Conservation (phyloP, 2,329 filamentous ascomycete genomes). For the Macrophomina pseudophaseolina region DNA sequence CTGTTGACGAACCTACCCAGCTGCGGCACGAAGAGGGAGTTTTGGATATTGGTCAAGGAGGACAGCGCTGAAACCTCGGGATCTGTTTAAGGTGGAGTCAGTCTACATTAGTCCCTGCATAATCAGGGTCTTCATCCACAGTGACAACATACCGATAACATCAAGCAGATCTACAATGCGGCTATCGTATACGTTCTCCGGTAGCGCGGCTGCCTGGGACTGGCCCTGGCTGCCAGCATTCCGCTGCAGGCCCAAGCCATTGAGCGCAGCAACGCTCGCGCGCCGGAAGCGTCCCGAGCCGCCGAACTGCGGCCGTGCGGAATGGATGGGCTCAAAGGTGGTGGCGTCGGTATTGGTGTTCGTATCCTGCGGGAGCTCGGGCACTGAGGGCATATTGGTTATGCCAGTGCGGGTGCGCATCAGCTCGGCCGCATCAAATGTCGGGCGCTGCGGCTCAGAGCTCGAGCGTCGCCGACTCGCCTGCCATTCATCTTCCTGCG, state of each 20-base stretch:
- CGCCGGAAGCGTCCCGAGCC: slow-evolving; percentile 22
- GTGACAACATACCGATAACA: slow-evolving; percentile 63
- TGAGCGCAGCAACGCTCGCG: slow-evolving; percentile 18
- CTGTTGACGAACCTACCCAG: slow-evolving; percentile 78
- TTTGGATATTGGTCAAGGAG: slow-evolving; percentile 86
- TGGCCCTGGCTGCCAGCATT: not conserved
- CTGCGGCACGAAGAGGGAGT: slow-evolving; percentile 84
- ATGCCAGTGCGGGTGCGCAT: slow-evolving; percentile 9
- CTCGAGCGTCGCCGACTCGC: slow-evolving; percentile 25
- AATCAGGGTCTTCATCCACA: slow-evolving; percentile 33
- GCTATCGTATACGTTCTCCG: slow-evolving; percentile 58
- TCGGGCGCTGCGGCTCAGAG: slow-evolving; percentile 26
- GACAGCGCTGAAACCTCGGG: slow-evolving; percentile 83
- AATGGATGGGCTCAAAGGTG: slow-evolving; percentile 11
- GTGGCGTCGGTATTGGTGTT: not conserved
- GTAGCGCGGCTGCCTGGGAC: not conserved
- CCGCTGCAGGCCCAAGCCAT: slow-evolving; percentile 6
- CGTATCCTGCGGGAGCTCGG: slow-evolving; percentile 10
- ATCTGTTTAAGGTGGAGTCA: slow-evolving; percentile 55
- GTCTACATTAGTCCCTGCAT: slow-evolving; percentile 4
- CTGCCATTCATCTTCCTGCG: slow-evolving; percentile 17
- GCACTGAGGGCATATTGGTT: slow-evolving; percentile 24
- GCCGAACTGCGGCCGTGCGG: not conserved
- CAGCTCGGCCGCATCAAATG: slow-evolving; percentile 15
- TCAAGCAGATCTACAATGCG: slow-evolving; percentile 71